phyloP scores from a whole-genome alignment of 1,284 basidiomycete species.

The Puccinia horiana region DNA sequence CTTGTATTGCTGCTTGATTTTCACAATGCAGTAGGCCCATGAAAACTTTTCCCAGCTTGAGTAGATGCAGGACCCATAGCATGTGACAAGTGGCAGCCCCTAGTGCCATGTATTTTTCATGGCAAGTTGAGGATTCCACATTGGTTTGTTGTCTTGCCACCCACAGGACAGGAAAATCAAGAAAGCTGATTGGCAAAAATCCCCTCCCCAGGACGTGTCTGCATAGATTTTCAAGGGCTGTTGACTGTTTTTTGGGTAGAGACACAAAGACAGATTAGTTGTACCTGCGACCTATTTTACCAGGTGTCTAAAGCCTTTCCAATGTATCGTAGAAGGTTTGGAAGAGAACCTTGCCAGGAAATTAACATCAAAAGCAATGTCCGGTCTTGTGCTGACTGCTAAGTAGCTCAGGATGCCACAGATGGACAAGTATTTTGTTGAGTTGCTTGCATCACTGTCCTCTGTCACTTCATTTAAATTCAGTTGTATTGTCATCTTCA shows the following conservation, averaged over 20 bases:
- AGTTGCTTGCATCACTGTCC: not conserved
- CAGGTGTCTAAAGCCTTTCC: too few species aligned
- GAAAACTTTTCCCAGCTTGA: not conserved
- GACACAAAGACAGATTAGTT: not conserved
- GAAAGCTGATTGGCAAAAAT: not conserved
- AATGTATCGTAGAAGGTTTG: not conserved
- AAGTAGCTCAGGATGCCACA: too few species aligned
- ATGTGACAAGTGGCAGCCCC: not conserved
- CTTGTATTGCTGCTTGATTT: slow-evolving; percentile 15
- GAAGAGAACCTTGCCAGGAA: slow-evolving; percentile 19
- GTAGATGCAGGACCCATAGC: not conserved
- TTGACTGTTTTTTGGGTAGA: not conserved
- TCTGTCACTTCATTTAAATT: not conserved
- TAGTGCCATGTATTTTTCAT: slow-evolving; percentile 13
- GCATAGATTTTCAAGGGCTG: not conserved
- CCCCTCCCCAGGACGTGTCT: slow-evolving; percentile 1
- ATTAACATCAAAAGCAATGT: too few species aligned
- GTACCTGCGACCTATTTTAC: not conserved
- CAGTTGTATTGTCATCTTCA: not conserved
- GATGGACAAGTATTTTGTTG: not conserved
- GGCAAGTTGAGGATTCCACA: not conserved
- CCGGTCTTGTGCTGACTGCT: not conserved
- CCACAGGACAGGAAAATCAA: not conserved
- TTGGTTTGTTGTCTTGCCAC: not conserved
- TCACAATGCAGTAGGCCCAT: not conserved